Conservation (phyloP, 2,329 filamentous ascomycete species). For the Rutstroemia sp. region DNA sequence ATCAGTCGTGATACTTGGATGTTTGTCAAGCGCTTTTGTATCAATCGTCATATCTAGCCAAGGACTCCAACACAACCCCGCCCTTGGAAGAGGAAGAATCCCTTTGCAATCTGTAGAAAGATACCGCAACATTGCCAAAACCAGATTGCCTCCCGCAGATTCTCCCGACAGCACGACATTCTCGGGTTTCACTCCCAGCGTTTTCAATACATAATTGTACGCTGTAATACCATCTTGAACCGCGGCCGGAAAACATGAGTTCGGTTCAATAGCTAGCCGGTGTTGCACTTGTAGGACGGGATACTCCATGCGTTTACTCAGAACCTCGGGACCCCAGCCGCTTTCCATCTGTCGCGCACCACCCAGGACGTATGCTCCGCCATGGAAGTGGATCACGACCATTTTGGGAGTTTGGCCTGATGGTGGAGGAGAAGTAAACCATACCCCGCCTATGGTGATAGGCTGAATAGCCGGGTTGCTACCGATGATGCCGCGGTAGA, state of each 20-base stretch:
- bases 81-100: background rate
- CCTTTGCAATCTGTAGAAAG: background rate
- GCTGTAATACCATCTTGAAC: slow-evolving; percentile 40
- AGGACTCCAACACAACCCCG: background rate
- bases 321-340: slow-evolving; percentile 25
- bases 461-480: no score
- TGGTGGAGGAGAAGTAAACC: no score
- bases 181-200: background rate
- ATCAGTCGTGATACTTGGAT: background rate
- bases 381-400: slow-evolving; percentile 40
- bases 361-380: slow-evolving; percentile 39
- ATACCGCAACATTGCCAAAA: background rate
- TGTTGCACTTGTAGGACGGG: slow-evolving; percentile 39
- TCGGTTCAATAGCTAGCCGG: slow-evolving; percentile 37
- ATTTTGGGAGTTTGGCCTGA: slow-evolving; percentile 2
- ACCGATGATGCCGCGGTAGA: background rate
- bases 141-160: background rate
- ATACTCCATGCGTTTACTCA: slow-evolving; percentile 32
- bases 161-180: background rate
- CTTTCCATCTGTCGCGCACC: slow-evolving; percentile 31
- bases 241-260: slow-evolving; percentile 40
- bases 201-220: background rate
- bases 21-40: background rate
- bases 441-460: no score
- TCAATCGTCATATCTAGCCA: background rate